These are phyloP conservation scores for Pleurozium schreberi DNA, from an alignment of 225 moss, liverwort and hornwort species.

Conservation along the genomic window DNA sequence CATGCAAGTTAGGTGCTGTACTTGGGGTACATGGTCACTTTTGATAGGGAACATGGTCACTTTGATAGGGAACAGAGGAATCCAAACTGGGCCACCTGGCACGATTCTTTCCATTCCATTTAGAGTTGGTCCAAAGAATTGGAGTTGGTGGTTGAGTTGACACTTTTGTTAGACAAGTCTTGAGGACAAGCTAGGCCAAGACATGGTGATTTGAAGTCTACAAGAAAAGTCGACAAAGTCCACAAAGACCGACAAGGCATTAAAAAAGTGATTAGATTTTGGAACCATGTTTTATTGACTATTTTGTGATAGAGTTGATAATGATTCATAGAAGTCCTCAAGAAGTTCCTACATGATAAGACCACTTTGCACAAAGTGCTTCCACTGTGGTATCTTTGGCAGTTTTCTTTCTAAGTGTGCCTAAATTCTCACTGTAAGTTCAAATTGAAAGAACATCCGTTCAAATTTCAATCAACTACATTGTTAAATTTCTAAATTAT, in stretches of 20 bases:
- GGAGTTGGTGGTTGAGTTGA: neutral
- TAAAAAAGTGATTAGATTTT: neutral
- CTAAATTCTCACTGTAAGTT: neutral
- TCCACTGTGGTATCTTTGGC: neutral
- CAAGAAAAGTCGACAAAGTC: too few species aligned
- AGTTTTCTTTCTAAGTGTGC: rapidly evolving
- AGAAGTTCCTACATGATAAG: too few species aligned
- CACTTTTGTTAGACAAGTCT: neutral
- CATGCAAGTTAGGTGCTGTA: neutral
- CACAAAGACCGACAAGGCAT: neutral
- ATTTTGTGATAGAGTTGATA: neutral
- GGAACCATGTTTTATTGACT: neutral
- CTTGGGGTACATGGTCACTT: neutral
- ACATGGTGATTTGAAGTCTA: neutral
- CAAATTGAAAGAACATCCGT: neutral
- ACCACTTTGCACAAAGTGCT: too few species aligned
- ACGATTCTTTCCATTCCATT: neutral
- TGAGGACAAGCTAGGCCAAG: neutral
- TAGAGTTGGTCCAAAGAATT: neutral
- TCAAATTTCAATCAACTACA: too few species aligned
- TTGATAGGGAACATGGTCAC: neutral
- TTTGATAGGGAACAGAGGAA: neutral
- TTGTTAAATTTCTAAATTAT: neutral
- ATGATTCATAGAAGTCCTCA: neutral
- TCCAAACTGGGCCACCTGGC: neutral